These are phyloP conservation scores for Acacia pycnantha DNA, from an alignment of 331 rosid species.

Conservation along the genomic window DNA sequence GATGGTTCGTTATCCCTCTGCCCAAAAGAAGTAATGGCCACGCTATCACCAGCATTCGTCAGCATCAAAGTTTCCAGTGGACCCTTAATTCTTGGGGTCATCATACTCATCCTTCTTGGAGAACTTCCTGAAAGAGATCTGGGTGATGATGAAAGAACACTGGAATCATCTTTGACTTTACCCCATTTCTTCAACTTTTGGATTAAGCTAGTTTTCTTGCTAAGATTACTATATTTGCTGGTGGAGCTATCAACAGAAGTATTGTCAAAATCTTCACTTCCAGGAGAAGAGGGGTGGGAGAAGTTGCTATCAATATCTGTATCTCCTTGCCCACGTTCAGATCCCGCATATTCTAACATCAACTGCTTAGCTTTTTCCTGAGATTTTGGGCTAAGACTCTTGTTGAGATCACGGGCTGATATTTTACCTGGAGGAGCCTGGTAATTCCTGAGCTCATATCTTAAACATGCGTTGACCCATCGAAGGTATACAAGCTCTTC, in stretches of 20 bases:
- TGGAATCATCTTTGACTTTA: constrained; percentile 77
- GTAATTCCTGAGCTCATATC: constrained; percentile 79
- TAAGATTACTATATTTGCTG: constrained; percentile 59
- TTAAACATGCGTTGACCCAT: constrained; percentile 91
- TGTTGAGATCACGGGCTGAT: constrained; percentile 79
- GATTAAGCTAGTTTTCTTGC: constrained; percentile 75
- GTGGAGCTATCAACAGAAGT: constrained; percentile 65
- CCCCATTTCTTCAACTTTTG: constrained; percentile 92
- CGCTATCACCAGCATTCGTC: constrained; percentile 56
- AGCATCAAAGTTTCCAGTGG: constrained; percentile 74
- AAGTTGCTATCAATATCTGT: constrained; percentile 77
- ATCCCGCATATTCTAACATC: constrained; percentile 83
- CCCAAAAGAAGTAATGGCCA: constrained; percentile 73
- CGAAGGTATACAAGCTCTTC: constrained; percentile 94
- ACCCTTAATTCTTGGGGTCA: constrained; percentile 56
- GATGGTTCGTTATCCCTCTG: constrained; percentile 57
- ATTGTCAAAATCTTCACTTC: constrained; percentile 91
- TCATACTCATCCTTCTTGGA: constrained; percentile 58
- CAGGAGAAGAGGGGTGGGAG: constrained; percentile 81
- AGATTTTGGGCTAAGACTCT: constrained; percentile 77
- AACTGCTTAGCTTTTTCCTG: constrained; percentile 80
- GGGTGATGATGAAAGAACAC: constrained; percentile 50
- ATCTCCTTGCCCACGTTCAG: constrained; percentile 86
- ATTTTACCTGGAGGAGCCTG: constrained; percentile 70
- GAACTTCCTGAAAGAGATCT: constrained; percentile 66